phyloP scores from a whole-genome alignment of 768 basidiomycete genomes.

The Nevesoporus exiguus region DNA sequence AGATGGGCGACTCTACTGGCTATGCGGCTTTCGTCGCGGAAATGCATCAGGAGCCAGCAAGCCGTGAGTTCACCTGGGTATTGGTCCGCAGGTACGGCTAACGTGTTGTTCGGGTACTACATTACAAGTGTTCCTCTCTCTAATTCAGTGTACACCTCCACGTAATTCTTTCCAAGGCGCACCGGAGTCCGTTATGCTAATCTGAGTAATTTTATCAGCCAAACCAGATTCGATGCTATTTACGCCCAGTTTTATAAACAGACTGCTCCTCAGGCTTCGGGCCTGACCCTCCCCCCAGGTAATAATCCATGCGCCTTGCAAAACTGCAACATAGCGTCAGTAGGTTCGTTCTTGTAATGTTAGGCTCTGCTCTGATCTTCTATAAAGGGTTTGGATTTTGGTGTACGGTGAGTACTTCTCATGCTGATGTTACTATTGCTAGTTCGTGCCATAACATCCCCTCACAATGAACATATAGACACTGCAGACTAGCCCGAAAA shows the following conservation, averaged over 20 bases:
- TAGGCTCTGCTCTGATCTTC: not conserved
- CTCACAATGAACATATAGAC: slow-evolving; percentile 45
- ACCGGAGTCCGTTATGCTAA: slow-evolving; percentile 58
- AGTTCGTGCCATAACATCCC: slow-evolving; percentile 6
- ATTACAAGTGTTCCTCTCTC: slow-evolving; percentile 40
- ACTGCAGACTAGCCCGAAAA: slow-evolving; percentile 38
- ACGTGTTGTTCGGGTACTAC: slow-evolving; percentile 46
- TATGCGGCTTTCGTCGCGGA: slow-evolving; percentile 45
- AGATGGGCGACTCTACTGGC: slow-evolving; percentile 52
- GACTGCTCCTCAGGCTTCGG: not conserved
- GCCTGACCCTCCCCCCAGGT: slow-evolving; percentile 25
- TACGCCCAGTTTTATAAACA: slow-evolving; percentile 63
- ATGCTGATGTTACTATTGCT: not conserved
- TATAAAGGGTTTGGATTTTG: slow-evolving; percentile 46
- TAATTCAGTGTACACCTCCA: not conserved
- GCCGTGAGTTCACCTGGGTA: slow-evolving; percentile 7
- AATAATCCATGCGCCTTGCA: slow-evolving; percentile 43
- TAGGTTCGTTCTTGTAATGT: slow-evolving; percentile 28
- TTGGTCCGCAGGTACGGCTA: not conserved
- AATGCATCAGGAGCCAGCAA: slow-evolving; percentile 25
- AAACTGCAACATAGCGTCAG: slow-evolving; percentile 52
- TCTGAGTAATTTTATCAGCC: slow-evolving; percentile 55
- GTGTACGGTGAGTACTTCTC: slow-evolving; percentile 25
- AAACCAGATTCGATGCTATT: slow-evolving; percentile 65
- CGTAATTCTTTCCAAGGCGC: slow-evolving; percentile 15